These are phyloP conservation scores for Pseudogymnoascus sp. DNA, from an alignment of 2,329 filamentous ascomycete species.

Conservation along the genomic window DNA sequence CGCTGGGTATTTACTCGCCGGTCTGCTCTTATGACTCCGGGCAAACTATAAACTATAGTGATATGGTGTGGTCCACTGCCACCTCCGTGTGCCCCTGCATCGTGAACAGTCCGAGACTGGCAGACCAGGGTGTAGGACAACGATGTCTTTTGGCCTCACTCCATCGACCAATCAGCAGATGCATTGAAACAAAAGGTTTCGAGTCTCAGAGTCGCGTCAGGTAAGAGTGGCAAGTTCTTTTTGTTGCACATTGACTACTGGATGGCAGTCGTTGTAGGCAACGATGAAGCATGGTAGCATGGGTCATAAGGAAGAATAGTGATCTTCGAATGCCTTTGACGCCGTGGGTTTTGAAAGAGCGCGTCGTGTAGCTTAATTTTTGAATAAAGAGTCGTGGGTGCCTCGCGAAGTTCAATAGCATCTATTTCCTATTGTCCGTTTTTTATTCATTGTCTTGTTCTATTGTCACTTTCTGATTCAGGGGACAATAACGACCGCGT, in stretches of 20 bases:
- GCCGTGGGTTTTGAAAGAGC: not conserved
- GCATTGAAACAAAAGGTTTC: slow-evolving; percentile 3
- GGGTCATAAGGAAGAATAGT: not conserved
- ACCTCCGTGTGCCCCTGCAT: not conserved
- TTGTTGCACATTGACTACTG: not conserved
- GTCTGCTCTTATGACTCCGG: not conserved
- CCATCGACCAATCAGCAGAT: not conserved
- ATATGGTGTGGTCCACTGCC: not conserved
- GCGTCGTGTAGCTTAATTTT: not conserved
- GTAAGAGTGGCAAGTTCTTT: slow-evolving; percentile 1
- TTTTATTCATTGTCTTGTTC: not conserved
- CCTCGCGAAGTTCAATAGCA: not conserved
- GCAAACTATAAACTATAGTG: not conserved
- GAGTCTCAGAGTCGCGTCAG: slow-evolving; percentile 3
- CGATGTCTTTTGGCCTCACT: not conserved
- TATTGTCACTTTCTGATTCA: not conserved
- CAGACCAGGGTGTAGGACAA: not conserved
- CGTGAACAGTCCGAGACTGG: not conserved
- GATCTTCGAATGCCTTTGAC: slow-evolving; percentile 4
- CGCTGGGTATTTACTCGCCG: not conserved
- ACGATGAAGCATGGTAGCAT: not conserved
- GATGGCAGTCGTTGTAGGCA: not conserved
- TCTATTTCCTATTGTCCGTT: slow-evolving; percentile 1
- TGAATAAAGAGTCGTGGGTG: slow-evolving; percentile 4
- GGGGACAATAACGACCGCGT: slow-evolving; percentile 6